Base-by-base conservation (phyloP, 768 basidiomycete genomes). In the Podaxis rugospora region DNA sequence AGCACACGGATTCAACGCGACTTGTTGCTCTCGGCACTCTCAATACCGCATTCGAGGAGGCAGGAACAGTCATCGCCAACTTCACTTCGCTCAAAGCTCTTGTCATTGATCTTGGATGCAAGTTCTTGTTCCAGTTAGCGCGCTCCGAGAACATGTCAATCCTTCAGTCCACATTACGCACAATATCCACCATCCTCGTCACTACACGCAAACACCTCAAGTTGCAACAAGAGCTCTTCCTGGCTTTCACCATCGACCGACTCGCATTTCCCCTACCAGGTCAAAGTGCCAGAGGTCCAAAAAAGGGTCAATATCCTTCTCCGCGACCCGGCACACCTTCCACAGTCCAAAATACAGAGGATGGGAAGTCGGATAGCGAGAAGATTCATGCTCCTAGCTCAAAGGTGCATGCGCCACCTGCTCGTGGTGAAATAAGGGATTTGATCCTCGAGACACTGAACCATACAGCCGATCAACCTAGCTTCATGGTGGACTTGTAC, bases 401-500 rank as follows among this genome's bases (percentile, higher is more conserved):
- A 5, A 79, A 86, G 40, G 74, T 86, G 42, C 71, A 85, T 3
- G 85, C 88, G 27, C 76, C 87, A 40, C 93, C 93, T 3, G 94
- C 93, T 1, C 84, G 88, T 11, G 92, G 89, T 32, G 93, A 95
- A 74, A 92, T 89, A 7, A 84, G 94, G 23, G 92, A 96, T 68
- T 76, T 98, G 59, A 87, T 98, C 67, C 76, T 99, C 61, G 96
- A 98, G 72, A 90, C 90, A 4, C 76, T 98, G 25, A 83, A 83
- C 57, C 89, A 92, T 57, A 83, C 95, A 47, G 88, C 92, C 14
- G 80, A 89, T 2, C 86, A 90, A 66, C 85, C 92, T 1, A 92
- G 88, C 69, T 95, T 96, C 76, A 93, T 97, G 90, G 92, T 96
- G 50, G 94, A 98, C 68, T 78, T 97, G 13, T 99, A 93, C 76